Conservation (phyloP, 2,329 filamentous ascomycete species). For the Fusarium sp. region DNA sequence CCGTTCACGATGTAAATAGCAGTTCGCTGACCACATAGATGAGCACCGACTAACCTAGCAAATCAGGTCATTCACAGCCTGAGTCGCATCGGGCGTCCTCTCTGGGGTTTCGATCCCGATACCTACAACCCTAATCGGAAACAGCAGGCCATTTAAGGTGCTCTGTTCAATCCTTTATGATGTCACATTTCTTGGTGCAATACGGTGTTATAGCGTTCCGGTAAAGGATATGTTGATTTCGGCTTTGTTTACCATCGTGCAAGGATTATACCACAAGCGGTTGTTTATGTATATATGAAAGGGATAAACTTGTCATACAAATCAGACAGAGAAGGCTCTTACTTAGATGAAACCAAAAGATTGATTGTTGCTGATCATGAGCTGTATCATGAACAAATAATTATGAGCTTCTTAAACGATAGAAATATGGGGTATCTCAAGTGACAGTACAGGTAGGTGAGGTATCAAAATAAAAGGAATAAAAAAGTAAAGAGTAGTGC, state of each 20-base stretch:
- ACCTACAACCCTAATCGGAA: conserved; percentile 44
- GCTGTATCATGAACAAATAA: conserved; percentile 26
- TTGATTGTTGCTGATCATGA: conserved; percentile 29
- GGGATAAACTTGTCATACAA: neutral
- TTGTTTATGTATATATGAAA: neutral
- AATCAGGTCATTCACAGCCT: conserved; percentile 68
- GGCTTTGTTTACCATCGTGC: conserved; percentile 3
- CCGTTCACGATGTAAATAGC: conserved; percentile 67
- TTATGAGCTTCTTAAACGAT: conserved; percentile 45
- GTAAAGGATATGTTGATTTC: conserved; percentile 1
- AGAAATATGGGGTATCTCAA: conserved; percentile 50
- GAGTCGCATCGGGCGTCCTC: conserved; percentile 60
- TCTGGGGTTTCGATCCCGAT: conserved; percentile 69
- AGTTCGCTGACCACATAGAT: too few relatives aligned
- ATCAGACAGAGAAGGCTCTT: neutral
- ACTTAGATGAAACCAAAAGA: conserved; percentile 13
- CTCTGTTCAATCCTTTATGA: neutral
- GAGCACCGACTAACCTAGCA: conserved; percentile 13
- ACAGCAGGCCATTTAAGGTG: neutral
- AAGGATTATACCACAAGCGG: conserved; percentile 11
- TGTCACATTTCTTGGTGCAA: neutral
- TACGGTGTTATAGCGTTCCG: conserved; percentile 16
- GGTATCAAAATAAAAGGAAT: conserved; percentile 26
- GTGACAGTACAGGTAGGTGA: conserved; percentile 42
- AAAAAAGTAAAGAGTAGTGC: conserved; percentile 27